These are phyloP conservation scores for Dipteronia sinensis DNA, from an alignment of 345 rosid species.

Conservation along the genomic window DNA sequence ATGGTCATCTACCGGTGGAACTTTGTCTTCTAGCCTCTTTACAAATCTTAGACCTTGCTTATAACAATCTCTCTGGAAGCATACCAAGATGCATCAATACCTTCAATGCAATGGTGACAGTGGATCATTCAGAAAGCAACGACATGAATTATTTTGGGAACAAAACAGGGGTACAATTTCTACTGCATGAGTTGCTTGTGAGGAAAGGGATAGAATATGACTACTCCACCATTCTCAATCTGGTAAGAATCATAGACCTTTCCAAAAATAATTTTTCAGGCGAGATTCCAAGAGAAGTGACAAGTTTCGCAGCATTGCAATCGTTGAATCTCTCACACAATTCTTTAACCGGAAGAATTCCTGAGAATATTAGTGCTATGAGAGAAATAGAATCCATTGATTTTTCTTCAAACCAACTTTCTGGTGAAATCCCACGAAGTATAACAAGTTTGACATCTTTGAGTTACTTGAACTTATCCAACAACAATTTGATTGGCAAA, in stretches of 20 bases:
- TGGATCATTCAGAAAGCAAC: not conserved
- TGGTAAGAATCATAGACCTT: conserved; percentile 26
- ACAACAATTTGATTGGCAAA: not conserved
- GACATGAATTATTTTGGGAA: too few relatives aligned
- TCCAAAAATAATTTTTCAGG: not conserved
- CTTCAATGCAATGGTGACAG: conserved; percentile 11
- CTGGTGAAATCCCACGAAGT: not conserved
- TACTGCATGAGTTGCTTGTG: not conserved
- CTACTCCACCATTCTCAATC: conserved; percentile 20
- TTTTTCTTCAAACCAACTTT: not conserved
- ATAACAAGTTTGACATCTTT: not conserved
- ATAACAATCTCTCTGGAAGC: conserved; percentile 3
- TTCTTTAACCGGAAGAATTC: not conserved
- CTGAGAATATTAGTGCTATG: not conserved
- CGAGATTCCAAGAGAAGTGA: not conserved
- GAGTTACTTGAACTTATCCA: not conserved
- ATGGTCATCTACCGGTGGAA: not conserved
- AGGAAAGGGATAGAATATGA: conserved; percentile 28
- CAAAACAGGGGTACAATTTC: too few relatives aligned
- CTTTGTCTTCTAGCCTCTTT: not conserved
- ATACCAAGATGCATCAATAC: conserved; percentile 26
- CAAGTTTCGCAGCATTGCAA: not conserved
- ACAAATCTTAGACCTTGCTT: not conserved
- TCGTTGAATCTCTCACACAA: not conserved
- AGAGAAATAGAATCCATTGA: not conserved